Percentiles rank a stretch among this genome's conserved stretches.
Evolutionary conservation across 2,329 filamentous ascomycete species (phyloP).

Genomic region (Trichophyton rubrum): DNA sequence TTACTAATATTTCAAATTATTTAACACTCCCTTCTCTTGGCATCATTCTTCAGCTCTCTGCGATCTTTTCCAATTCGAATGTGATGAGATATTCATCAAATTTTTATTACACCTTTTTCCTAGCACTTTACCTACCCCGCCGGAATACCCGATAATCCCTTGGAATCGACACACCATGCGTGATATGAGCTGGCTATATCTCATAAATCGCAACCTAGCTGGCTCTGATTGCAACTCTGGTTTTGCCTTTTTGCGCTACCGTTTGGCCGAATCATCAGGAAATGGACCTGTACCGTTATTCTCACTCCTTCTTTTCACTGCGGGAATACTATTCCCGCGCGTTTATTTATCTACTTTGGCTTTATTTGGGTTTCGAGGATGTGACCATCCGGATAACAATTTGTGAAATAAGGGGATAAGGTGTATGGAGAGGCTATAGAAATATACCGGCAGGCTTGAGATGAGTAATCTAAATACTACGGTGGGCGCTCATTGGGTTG

Average conservation of each 20-base stretch:
- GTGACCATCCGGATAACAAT: neutral
- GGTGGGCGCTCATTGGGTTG: neutral
- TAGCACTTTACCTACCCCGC: too few relatives aligned
- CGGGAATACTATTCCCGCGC: too few relatives aligned
- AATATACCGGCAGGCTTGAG: neutral
- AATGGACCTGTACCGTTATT: neutral
- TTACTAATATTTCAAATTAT: neutral
- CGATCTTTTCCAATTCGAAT: neutral
- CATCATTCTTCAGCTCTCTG: neutral
- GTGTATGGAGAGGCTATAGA: neutral
- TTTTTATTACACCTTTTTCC: neutral
- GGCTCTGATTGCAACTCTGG: neutral
- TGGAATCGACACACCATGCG: neutral
- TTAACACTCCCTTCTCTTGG: neutral
- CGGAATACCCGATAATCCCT: too few relatives aligned
- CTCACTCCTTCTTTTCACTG: too few relatives aligned
- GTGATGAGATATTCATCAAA: neutral
- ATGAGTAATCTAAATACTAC: neutral
- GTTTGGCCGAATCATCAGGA: too few relatives aligned
- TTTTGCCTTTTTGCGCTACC: neutral
- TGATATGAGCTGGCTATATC: neutral
- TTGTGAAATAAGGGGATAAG: neutral
- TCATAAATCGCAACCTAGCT: neutral
- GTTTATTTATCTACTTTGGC: neutral
- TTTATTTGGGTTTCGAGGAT: neutral